Evolutionary conservation across 768 basidiomycete species (phyloP), one percentile per base, ranked within the genome.

Genomic region (Dentipellis sp.): DNA sequence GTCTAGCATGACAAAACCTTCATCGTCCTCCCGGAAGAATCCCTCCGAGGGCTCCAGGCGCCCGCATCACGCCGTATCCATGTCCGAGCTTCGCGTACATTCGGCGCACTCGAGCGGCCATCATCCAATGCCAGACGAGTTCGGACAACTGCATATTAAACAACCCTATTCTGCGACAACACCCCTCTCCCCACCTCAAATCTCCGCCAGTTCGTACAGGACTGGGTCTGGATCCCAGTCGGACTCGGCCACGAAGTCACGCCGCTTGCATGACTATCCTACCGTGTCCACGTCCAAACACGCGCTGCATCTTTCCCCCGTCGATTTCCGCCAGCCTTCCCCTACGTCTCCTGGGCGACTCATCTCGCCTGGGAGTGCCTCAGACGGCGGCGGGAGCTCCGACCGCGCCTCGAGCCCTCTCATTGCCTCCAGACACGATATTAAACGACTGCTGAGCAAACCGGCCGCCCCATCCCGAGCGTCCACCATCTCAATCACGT

Each of bases 401-500:
- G 60, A 62, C 3, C 52, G 54, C 16, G 55, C 59, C 7, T n/a
- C 61, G 14, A 60, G 37, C 42, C 34, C 56, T 10, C 56, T 60
- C 2, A 56, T 55, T 11, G 52, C 61, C 6, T 53, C 56, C 34
- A 56, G 54, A 23, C 59, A 62, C 5, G 59, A 62, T 11, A 50
- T 62, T 51, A 62, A 62, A 45, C 59, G 61, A 46, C 52, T 62
- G 4, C 61, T 62, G 21, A 60, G 59, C 54, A 62, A 62, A 42
- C 61, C 61, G 3, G 61, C 61, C 1, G 59, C 56, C 19, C 56
- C 59, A 9, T 55, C 59, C 29, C 52, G 57, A 48, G 54, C 52
- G 37, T 62, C 61, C 1, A 56, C 38, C n/a, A 40, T 55, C 48
- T 62, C 61, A 46, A 54, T 57, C 34, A 46, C 61, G n/a, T 62